A percentile compares a stretch with the other conserved stretches of the same genome.
These are phyloP conservation scores for Penicillium aurantiogriseum DNA, from an alignment of 2,329 filamentous ascomycete genomes.

Conservation along the genomic window DNA sequence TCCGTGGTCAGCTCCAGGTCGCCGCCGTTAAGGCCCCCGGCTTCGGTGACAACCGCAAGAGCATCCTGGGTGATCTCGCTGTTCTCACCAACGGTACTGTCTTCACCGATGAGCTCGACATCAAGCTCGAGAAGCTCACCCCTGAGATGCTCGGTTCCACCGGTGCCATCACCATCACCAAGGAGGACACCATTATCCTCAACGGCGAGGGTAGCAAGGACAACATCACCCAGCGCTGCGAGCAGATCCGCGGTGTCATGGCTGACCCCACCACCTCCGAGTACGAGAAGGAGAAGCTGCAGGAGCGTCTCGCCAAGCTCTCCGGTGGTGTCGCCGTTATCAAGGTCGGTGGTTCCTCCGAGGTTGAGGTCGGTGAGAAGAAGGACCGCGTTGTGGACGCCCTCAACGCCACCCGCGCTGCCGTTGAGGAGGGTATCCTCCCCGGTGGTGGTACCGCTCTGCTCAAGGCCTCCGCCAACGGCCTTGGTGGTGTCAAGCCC, in stretches of 20 bases:
- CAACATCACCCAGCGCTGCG: constrained; percentile 86
- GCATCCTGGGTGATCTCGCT: constrained; percentile 93
- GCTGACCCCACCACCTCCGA: constrained; percentile 90
- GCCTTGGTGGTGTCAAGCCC: constrained; percentile 76
- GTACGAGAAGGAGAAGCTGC: constrained; percentile 99
- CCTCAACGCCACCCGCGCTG: constrained; percentile 94
- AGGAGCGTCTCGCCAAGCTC: constrained; percentile 98
- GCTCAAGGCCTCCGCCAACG: constrained; percentile 92
- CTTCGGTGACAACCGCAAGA: constrained; percentile 99
- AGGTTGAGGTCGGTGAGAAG: constrained; percentile 99
- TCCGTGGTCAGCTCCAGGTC: constrained; percentile 97
- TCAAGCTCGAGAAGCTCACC: constrained; percentile 98
- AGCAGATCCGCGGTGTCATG: constrained; percentile 98
- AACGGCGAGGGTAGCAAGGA: constrained; percentile 98
- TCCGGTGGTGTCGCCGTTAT: constrained; percentile 99
- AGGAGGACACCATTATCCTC: constrained; percentile 98
- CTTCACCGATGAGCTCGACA: constrained; percentile 96
- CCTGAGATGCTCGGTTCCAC: constrained; percentile 94
- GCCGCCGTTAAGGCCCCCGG: constrained; percentile 98
- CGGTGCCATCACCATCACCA: constrained; percentile 98
- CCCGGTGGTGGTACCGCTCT: constrained; percentile 97
- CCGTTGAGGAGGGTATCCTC: constrained; percentile 98
- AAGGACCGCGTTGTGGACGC: constrained; percentile 99
- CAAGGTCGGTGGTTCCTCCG: constrained; percentile 95
- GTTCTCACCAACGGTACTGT: constrained; percentile 95